A percentile compares a stretch with the other conserved stretches of the same genome.
These are phyloP conservation scores for Alternaria ethzedia DNA, from an alignment of 2,329 filamentous ascomycete species.

Conservation along the genomic window DNA sequence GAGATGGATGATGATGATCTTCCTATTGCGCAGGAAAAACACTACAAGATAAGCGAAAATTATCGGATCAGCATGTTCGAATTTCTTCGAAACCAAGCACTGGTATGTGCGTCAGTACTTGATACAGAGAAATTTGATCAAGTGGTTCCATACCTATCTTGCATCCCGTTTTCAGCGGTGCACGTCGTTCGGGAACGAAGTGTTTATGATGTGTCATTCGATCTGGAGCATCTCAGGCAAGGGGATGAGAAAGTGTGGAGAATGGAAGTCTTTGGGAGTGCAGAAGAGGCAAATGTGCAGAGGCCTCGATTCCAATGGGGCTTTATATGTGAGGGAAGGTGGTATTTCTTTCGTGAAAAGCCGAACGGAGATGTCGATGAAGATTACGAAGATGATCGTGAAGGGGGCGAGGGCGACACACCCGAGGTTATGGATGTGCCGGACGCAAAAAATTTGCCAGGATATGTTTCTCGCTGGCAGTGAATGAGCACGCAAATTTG, in stretches of 20 bases:
- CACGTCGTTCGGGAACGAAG: background rate
- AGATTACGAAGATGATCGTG: background rate
- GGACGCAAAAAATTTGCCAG: background rate
- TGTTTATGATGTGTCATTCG: background rate
- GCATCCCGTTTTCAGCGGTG: background rate
- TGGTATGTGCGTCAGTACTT: background rate
- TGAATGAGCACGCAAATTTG: background rate
- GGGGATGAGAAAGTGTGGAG: too few relatives aligned
- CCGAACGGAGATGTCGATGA: background rate
- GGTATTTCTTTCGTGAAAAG: background rate
- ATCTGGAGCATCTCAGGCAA: background rate
- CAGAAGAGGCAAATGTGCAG: background rate
- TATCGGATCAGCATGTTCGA: background rate
- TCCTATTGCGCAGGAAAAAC: too few relatives aligned
- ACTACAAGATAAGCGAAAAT: too few relatives aligned
- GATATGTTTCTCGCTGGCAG: background rate
- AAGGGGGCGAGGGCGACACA: background rate
- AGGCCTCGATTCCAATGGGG: background rate
- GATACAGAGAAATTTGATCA: background rate
- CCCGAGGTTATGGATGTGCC: background rate
- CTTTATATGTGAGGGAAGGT: background rate
- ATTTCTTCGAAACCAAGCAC: background rate
- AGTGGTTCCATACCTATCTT: background rate
- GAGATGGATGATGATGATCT: background rate
- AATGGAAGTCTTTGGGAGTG: background rate